Conservation (phyloP, 1,284 basidiomycete genomes). For the Mycosarcoma mackinlayi region DNA sequence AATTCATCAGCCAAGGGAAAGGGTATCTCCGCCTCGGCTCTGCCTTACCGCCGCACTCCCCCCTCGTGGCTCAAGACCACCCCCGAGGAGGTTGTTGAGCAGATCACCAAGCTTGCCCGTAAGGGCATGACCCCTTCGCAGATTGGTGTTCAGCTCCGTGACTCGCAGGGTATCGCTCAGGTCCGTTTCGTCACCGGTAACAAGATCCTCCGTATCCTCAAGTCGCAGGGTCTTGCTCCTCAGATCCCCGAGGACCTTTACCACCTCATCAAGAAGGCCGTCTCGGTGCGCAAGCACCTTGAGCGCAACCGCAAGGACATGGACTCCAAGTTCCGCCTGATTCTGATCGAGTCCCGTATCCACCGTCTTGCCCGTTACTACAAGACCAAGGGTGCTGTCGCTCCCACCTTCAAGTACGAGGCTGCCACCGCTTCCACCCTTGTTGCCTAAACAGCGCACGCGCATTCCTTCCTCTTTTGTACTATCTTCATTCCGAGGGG, state of each 20-base stretch:
- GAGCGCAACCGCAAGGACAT: slow-evolving; percentile 91
- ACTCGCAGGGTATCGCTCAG: slow-evolving; percentile 94
- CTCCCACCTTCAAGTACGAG: slow-evolving; percentile 85
- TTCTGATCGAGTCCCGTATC: slow-evolving; percentile 98
- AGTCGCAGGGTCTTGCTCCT: slow-evolving; percentile 93
- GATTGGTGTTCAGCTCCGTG: slow-evolving; percentile 97
- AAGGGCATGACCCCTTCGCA: slow-evolving; percentile 98
- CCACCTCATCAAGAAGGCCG: slow-evolving; percentile 99
- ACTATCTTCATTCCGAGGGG: slow-evolving; percentile 16
- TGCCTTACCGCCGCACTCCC: slow-evolving; percentile 94
- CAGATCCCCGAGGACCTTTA: slow-evolving; percentile 99
- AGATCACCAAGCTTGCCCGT: slow-evolving; percentile 96
- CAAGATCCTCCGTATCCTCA: slow-evolving; percentile 99
- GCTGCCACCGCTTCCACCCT: slow-evolving; percentile 68
- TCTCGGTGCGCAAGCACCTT: slow-evolving; percentile 97
- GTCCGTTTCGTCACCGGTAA: slow-evolving; percentile 98
- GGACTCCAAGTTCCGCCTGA: slow-evolving; percentile 90
- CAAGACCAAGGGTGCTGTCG: slow-evolving; percentile 97
- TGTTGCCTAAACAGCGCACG: slow-evolving; percentile 62
- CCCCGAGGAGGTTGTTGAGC: slow-evolving; percentile 92
- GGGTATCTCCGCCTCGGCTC: slow-evolving; percentile 81
- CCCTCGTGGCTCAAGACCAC: slow-evolving; percentile 97
- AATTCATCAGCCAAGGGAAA: slow-evolving; percentile 63
- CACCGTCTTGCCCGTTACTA: slow-evolving; percentile 95
- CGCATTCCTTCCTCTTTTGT: slow-evolving; percentile 13